Evolutionary conservation across 2,329 filamentous ascomycete species (phyloP).

Genomic region (Ceratocystis diversiconidia): DNA sequence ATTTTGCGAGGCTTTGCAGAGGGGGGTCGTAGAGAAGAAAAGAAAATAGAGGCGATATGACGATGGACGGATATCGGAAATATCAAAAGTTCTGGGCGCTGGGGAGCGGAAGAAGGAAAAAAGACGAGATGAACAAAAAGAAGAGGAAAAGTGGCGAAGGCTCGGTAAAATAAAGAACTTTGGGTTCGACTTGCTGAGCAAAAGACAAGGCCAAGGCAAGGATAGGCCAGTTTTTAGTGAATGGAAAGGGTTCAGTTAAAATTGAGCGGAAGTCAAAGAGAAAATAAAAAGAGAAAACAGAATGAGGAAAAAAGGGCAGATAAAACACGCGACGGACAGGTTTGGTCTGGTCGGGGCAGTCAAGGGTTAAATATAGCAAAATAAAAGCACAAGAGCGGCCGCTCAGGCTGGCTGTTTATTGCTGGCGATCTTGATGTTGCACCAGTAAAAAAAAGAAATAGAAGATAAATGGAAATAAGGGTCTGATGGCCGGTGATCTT

Average conservation of each 20-base stretch:
- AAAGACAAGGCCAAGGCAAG: not conserved
- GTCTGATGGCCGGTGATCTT: not conserved
- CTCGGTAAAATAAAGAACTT: constrained; percentile 5
- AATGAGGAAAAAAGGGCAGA: constrained; percentile 11
- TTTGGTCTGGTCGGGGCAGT: not conserved
- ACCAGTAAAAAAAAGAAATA: not conserved
- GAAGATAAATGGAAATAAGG: not conserved
- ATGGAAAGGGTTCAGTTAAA: constrained; percentile 6
- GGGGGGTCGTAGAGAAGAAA: not conserved
- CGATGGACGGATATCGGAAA: not conserved
- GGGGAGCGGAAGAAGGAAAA: not conserved
- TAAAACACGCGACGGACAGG: constrained; percentile 6
- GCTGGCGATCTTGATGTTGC: not conserved
- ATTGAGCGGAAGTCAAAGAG: constrained; percentile 8
- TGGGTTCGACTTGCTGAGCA: not conserved
- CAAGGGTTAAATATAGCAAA: constrained; percentile 6
- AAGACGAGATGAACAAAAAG: constrained; percentile 12
- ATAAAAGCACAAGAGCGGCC: not conserved
- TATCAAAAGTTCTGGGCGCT: not conserved
- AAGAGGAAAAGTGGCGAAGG: constrained; percentile 4
- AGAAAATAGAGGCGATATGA: not conserved
- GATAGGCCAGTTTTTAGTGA: not conserved
- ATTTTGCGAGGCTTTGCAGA: constrained; percentile 26
- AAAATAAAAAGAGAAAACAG: not conserved
- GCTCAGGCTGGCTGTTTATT: not conserved